A percentile compares a stretch with the other conserved stretches of the same genome.
Conservation (phyloP, 371 early-diverging fungal species). For the Umbelopsis sp. region DNA sequence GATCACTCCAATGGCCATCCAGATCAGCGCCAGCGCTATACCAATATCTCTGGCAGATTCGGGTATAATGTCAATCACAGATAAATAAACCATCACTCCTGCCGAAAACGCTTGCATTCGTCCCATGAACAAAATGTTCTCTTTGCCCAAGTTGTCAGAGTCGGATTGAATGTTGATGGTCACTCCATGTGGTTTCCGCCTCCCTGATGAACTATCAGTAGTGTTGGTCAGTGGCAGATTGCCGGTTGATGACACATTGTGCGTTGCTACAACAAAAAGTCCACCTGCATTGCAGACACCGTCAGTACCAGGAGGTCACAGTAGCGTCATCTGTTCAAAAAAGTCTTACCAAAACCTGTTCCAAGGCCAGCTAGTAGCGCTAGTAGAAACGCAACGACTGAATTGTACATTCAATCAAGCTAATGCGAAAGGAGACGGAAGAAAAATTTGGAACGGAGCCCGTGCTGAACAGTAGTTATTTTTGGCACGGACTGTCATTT, state of each 20-base stretch:
- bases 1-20: slow-evolving; percentile 49
- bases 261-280: slow-evolving; percentile 15
- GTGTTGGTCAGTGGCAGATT: not conserved
- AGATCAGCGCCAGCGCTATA: slow-evolving; percentile 41
- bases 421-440: not conserved
- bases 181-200: slow-evolving; percentile 17
- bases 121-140: slow-evolving; percentile 33
- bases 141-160: slow-evolving; percentile 14
- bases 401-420: slow-evolving; percentile 17
- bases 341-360: slow-evolving; percentile 14
- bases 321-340: not conserved
- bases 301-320: not conserved
- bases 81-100: slow-evolving; percentile 62
- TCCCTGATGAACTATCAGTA: not conserved
- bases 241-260: not conserved
- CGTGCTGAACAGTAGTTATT: not conserved
- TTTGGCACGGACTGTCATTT: not conserved
- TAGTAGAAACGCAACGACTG: slow-evolving; percentile 20
- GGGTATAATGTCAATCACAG: slow-evolving; percentile 55
- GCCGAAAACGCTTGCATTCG: slow-evolving; percentile 47
- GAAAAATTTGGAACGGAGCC: not conserved
- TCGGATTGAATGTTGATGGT: slow-evolving; percentile 17
- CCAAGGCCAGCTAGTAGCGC: slow-evolving; percentile 19
- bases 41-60: slow-evolving; percentile 46
- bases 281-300: not conserved